These are phyloP conservation scores for Clavispora phyllophila DNA, from an alignment of 805 yeast genomes.

Conservation along the genomic window DNA sequence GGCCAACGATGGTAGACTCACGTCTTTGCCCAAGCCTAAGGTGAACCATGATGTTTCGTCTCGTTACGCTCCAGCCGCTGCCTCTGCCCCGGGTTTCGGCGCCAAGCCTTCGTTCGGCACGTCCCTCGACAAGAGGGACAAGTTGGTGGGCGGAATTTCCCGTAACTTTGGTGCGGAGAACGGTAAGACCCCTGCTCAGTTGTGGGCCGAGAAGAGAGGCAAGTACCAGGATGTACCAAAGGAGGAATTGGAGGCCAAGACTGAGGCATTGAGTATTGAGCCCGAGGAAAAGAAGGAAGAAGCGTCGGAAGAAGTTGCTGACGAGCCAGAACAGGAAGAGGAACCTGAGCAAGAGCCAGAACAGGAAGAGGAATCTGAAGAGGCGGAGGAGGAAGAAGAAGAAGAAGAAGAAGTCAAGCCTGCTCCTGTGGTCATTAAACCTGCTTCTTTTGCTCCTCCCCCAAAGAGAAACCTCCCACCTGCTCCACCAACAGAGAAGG, in stretches of 20 bases:
- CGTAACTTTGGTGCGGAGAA: conserved; percentile 49
- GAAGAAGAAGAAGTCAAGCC: not conserved
- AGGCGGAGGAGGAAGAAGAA: conserved; percentile 1
- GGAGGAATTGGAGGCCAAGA: conserved; percentile 10
- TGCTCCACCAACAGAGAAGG: conserved; percentile 12
- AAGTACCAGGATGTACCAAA: conserved; percentile 44
- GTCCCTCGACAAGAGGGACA: conserved; percentile 30
- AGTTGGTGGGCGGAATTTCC: conserved; percentile 54
- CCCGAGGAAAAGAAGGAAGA: conserved; percentile 6
- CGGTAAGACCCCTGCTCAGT: conserved; percentile 91
- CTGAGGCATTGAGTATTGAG: not conserved
- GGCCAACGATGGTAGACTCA: conserved; percentile 42
- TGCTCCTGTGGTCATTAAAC: conserved; percentile 1
- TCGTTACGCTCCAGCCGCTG: conserved; percentile 37
- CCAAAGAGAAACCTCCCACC: conserved; percentile 17
- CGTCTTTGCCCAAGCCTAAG: conserved; percentile 63
- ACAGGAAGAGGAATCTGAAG: conserved; percentile 6
- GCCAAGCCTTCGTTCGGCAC: conserved; percentile 11
- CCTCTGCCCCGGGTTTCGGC: conserved; percentile 15
- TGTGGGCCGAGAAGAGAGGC: conserved; percentile 91
- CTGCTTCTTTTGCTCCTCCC: conserved; percentile 14
- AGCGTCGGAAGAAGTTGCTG: conserved; percentile 5
- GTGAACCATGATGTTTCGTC: conserved; percentile 45
- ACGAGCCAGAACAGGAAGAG: conserved; percentile 6
- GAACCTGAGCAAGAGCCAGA: conserved; percentile 9